phyloP scores from a whole-genome alignment of 305 asterid genomes.

The Fraxinus baroniana region DNA sequence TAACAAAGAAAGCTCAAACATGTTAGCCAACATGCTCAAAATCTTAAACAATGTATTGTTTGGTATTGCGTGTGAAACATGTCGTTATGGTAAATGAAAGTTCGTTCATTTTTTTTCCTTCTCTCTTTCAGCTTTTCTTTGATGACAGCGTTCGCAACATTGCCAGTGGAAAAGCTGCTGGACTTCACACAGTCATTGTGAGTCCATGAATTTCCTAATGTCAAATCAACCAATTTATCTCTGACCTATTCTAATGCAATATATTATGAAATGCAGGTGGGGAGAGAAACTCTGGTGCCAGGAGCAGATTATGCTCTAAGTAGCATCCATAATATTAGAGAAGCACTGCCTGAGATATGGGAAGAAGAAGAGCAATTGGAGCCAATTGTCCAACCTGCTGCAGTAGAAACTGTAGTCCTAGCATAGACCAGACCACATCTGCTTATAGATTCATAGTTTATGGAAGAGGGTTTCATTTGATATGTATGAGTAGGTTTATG shows the following conservation, averaged over 20 bases:
- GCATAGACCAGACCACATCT: constrained; percentile 35
- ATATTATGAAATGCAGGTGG: constrained; percentile 52
- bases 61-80: neutral
- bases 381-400: constrained; percentile 48
- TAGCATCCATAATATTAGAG: constrained; percentile 81
- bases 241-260: constrained; percentile 11
- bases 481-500: constrained; percentile 19
- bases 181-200: constrained; percentile 78
- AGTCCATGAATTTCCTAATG: constrained; percentile 26
- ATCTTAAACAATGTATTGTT: neutral
- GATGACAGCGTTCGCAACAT: constrained; percentile 80
- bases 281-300: constrained; percentile 56
- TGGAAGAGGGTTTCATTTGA: constrained; percentile 17
- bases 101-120: neutral
- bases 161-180: constrained; percentile 69
- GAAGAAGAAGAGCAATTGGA: constrained; percentile 55
- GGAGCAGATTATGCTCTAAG: constrained; percentile 80
- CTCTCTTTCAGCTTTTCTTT: constrained; percentile 58
- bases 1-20: neutral
- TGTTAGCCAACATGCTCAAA: neutral
- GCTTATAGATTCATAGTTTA: constrained; percentile 12
- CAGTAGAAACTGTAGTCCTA: constrained; percentile 55
- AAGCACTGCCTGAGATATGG: constrained; percentile 85
- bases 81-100: neutral
- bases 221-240: neutral